A percentile compares a stretch with the other conserved stretches of the same genome.
Conservation (phyloP, 352 stramenopile genomes). For the Pythium periplocum region DNA sequence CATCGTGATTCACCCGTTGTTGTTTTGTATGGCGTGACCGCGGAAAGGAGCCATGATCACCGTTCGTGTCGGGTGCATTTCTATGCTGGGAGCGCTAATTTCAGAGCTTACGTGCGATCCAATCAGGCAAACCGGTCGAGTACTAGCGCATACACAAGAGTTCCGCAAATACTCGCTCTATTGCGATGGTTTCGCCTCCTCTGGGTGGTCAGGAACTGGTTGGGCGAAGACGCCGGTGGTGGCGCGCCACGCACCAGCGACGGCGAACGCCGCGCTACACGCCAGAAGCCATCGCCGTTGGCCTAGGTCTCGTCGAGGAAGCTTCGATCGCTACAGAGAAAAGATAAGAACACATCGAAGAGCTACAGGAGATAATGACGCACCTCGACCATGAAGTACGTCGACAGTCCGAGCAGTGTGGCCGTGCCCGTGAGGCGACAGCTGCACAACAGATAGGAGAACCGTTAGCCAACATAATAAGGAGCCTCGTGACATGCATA, state of each 20-base stretch:
- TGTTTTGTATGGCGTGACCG: no score
- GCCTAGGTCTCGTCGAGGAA: constrained; percentile 30
- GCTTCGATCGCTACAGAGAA: constrained; percentile 30
- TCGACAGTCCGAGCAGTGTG: constrained; percentile 45
- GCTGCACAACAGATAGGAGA: constrained; percentile 14
- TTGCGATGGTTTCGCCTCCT: no score
- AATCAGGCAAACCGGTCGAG: no score
- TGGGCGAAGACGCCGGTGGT: constrained; percentile 35
- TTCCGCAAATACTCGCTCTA: no score
- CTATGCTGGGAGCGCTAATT: no score
- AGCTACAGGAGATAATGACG: not conserved
- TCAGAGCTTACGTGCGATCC: no score
- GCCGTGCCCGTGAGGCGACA: constrained; percentile 50
- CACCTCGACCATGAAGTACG: constrained; percentile 58
- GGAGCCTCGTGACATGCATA: no score
- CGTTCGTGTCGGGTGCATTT: no score
- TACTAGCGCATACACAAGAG: no score
- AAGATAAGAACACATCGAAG: constrained; percentile 1
- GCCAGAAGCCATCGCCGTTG: constrained; percentile 55
- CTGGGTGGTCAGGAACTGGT: no score
- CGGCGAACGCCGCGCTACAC: constrained; percentile 42
- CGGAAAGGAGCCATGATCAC: no score
- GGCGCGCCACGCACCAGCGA: constrained; percentile 42
- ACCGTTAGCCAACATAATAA: not conserved
- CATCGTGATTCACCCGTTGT: no score